These are phyloP conservation scores for Pachysandra terminalis DNA, from an alignment of 164 flowering plant genomes.

Conservation along the genomic window DNA sequence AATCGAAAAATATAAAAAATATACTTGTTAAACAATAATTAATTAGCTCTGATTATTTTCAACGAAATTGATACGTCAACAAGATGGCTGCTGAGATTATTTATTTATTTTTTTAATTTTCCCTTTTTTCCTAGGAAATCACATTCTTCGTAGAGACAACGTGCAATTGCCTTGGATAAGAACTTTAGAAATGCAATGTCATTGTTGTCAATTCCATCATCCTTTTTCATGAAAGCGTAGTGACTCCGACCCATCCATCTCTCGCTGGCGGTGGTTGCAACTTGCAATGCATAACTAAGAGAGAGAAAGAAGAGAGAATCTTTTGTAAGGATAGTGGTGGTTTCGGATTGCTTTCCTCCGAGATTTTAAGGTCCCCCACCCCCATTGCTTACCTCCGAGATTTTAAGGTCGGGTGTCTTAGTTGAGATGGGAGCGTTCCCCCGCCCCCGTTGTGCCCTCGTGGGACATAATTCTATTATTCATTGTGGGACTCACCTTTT, in stretches of 20 bases:
- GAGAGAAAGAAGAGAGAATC: neutral
- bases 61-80: no score
- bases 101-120: no score
- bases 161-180: no score
- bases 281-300: constrained; percentile 40
- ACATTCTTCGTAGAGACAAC: no score
- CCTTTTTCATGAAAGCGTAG: constrained; percentile 37
- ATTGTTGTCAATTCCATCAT: neutral
- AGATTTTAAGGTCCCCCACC: constrained; percentile 60
- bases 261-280: constrained; percentile 36
- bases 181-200: no score
- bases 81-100: no score
- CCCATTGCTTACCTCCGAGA: constrained; percentile 35
- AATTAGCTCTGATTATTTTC: no score
- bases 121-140: no score
- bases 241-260: constrained; percentile 46
- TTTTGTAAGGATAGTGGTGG: constrained; percentile 26
- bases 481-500: neutral
- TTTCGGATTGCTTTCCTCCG: constrained; percentile 42
- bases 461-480: neutral
- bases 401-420: constrained; percentile 67
- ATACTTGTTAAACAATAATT: no score
- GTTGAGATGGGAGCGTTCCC: constrained; percentile 48
- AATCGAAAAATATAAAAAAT: no score
- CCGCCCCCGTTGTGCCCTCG: constrained; percentile 14